phyloP scores from a whole-genome alignment of 108 stramenopile genomes.

The Nannochloropsis gaditana region DNA sequence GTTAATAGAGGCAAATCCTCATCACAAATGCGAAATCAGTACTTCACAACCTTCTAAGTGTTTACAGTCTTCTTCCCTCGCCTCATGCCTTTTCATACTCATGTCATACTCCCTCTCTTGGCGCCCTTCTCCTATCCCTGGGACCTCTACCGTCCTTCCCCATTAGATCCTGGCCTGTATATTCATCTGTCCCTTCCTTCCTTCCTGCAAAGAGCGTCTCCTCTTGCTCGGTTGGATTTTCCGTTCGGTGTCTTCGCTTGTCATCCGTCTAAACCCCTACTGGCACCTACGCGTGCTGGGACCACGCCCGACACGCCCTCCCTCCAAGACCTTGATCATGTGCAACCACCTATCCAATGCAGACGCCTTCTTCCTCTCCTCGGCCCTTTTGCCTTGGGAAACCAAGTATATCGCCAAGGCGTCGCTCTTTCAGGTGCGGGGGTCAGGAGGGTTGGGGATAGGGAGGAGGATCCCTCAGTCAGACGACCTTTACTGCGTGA shows the following conservation, averaged over 20 bases:
- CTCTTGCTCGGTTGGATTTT: background rate
- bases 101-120: background rate
- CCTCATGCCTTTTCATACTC: background rate
- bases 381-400: background rate
- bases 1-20: background rate
- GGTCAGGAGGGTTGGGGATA: too few relatives aligned
- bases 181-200: background rate
- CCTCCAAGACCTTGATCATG: background rate
- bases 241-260: background rate
- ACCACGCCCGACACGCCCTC: background rate
- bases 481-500: too few relatives aligned
- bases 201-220: background rate
- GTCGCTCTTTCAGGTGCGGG: background rate
- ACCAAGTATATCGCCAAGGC: background rate
- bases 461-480: too few relatives aligned
- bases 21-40: too few relatives aligned
- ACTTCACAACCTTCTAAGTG: too few relatives aligned
- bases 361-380: background rate
- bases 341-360: background rate
- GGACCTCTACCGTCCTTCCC: background rate
- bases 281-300: background rate
- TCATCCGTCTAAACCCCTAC: slow-evolving; percentile 5
- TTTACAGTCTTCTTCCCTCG: too few relatives aligned
- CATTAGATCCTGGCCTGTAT: background rate
- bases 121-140: background rate